phyloP scores from a whole-genome alignment of 352 stramenopile genomes.

The Globisporangium paroecandrum region DNA sequence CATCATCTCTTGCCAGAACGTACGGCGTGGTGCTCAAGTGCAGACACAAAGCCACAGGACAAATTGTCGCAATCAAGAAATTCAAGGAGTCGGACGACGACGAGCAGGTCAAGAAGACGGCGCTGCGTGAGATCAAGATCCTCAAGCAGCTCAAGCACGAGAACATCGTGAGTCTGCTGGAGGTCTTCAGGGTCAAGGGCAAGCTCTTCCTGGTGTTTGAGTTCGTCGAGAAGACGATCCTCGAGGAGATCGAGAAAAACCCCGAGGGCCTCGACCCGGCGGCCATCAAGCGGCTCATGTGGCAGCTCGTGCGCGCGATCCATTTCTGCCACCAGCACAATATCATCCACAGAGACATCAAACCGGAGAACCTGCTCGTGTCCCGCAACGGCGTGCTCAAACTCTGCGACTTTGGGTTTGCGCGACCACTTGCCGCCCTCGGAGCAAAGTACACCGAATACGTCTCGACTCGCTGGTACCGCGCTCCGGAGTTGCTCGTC shows the following conservation, averaged over 20 bases:
- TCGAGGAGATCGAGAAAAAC: constrained; percentile 89
- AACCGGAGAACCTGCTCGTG: constrained; percentile 93
- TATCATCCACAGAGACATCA: constrained; percentile 95
- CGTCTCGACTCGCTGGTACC: constrained; percentile 94
- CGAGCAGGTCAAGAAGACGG: constrained; percentile 88
- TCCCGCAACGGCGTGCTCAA: constrained; percentile 94
- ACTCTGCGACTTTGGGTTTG: constrained; percentile 89
- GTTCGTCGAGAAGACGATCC: constrained; percentile 85
- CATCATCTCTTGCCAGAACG: constrained; percentile 34
- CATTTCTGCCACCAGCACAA: constrained; percentile 95
- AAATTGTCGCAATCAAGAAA: constrained; percentile 91
- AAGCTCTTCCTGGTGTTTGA: constrained; percentile 88
- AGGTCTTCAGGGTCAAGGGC: constrained; percentile 82
- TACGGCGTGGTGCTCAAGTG: constrained; percentile 89
- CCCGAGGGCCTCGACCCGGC: constrained; percentile 65
- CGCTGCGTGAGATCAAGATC: constrained; percentile 79
- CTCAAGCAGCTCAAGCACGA: constrained; percentile 86
- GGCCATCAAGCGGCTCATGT: constrained; percentile 79
- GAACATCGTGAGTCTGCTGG: constrained; percentile 85
- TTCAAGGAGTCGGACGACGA: constrained; percentile 90
- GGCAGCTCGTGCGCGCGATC: constrained; percentile 79
- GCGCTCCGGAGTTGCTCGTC: constrained; percentile 91
- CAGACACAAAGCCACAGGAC: constrained; percentile 70
- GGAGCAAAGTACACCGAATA: constrained; percentile 87
- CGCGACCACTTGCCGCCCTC: constrained; percentile 54